Evolutionary conservation across 345 rosid genomes (phyloP).

Genomic region (Gossypioides kirkii): DNA sequence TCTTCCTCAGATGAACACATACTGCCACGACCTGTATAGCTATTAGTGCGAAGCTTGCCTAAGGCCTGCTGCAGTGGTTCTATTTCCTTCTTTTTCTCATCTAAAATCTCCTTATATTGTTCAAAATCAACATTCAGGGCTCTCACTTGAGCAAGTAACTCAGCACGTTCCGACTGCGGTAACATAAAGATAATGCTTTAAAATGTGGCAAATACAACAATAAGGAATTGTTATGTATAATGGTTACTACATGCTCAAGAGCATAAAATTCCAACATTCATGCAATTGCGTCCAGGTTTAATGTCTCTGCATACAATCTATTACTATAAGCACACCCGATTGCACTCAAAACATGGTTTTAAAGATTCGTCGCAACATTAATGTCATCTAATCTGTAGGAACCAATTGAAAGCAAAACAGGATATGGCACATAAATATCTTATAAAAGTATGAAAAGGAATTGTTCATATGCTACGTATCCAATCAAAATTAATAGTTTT

Average conservation of each 20-base stretch:
- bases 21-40: slow-evolving; percentile 37
- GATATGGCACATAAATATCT: neutral
- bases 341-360: neutral
- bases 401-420: neutral
- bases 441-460: neutral
- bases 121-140: slow-evolving; percentile 36
- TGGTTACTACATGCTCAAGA: neutral
- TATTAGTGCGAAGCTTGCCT: slow-evolving; percentile 63
- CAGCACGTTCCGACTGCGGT: slow-evolving; percentile 40
- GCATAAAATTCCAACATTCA: neutral
- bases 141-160: slow-evolving; percentile 31
- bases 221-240: neutral
- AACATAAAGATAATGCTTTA: neutral
- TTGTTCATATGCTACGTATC: neutral
- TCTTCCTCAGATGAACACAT: slow-evolving; percentile 93
- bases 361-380: neutral
- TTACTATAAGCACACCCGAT: neutral
- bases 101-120: slow-evolving; percentile 38
- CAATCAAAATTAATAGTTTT: neutral
- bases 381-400: neutral
- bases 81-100: slow-evolving; percentile 71
- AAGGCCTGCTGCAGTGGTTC: slow-evolving; percentile 81
- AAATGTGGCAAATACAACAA: neutral
- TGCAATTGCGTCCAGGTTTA: neutral
- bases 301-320: neutral